Evolutionary conservation across 495 filamentous ascomycete species (phyloP), one percentile per base, ranked within the genome.

Genomic region (Neurospora pannonica): DNA sequence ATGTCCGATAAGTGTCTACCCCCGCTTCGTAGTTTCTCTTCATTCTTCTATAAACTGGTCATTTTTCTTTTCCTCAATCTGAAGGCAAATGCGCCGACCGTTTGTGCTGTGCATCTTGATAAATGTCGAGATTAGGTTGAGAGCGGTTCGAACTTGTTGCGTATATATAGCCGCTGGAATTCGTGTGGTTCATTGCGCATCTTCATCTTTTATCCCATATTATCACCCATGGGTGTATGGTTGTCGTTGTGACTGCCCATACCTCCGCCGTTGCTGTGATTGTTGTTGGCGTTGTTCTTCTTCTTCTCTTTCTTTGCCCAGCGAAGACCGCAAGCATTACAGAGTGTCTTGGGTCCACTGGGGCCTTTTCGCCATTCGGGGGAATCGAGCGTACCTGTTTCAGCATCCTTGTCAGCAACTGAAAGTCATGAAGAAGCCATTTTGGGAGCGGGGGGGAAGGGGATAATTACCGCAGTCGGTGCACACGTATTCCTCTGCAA

Each of bases 281-380:
- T 46, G 1, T 46, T 46, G 42, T 75, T 79, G 46, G 76, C 72
- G 74, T 78, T 83, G 74, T 78, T 83, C 72, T 79, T 85, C 79
- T 91, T 93, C 82, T 93, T 93, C 75, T 93, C 91, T 77, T 90
- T 92, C 79, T 94, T 94, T 2, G 92, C 91, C 92, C 92, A 93
- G 17, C 92, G 89, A 83, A 94, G 88, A 74, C 96, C 96, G 83
- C 96, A 99, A 31, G 96, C 96, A 85, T 99, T 99, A 83, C 96
- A 99, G 62, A 99, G 84, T 3, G 95, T 98, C 84, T 99, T 98
- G 4, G 96, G 96, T 8, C 96, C 96, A 72, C 88, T 91, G 0
- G 96, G 96, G 0, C 96, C 96, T 79, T 97, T 98, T 73, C 96
- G 88, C 96, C 96, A 99, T 84, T 99, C 96, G 0, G 96, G 96